These are phyloP conservation scores for Aspergillus vadensis DNA, from an alignment of 2,329 filamentous ascomycete species.

Conservation along the genomic window DNA sequence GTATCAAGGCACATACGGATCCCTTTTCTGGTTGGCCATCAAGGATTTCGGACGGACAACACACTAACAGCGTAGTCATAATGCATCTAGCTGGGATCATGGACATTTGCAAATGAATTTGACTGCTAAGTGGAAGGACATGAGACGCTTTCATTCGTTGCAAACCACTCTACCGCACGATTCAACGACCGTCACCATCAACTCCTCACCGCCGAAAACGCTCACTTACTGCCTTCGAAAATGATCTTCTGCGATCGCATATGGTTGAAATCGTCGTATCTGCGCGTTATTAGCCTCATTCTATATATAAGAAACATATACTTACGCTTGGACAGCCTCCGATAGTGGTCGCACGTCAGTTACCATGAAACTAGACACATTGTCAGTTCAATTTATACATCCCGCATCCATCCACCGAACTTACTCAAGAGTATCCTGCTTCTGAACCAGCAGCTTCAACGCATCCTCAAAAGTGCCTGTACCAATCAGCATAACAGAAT, in stretches of 20 bases:
- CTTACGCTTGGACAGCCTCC: constrained; percentile 59
- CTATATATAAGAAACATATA: not conserved
- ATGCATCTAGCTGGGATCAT: no score
- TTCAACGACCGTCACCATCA: not conserved
- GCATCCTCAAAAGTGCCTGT: constrained; percentile 62
- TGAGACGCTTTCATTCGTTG: no score
- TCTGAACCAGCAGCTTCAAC: constrained; percentile 62
- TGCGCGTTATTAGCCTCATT: not conserved
- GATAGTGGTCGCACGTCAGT: constrained; percentile 70
- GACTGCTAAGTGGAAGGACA: no score
- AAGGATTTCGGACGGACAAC: no score
- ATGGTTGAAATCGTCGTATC: constrained; percentile 69
- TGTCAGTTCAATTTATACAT: constrained; percentile 17
- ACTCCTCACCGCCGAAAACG: not conserved
- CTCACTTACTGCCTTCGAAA: constrained; percentile 51
- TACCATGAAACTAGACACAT: constrained; percentile 65
- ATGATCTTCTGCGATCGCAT: constrained; percentile 72
- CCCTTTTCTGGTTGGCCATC: no score
- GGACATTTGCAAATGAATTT: no score
- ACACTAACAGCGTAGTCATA: no score
- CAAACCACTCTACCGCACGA: no score
- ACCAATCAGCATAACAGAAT: not conserved
- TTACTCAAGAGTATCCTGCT: constrained; percentile 66
- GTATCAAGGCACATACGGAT: no score
- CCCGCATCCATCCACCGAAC: constrained; percentile 27